Base-by-base conservation (phyloP, 805 yeast species). In the Candida odintsovae region DNA sequence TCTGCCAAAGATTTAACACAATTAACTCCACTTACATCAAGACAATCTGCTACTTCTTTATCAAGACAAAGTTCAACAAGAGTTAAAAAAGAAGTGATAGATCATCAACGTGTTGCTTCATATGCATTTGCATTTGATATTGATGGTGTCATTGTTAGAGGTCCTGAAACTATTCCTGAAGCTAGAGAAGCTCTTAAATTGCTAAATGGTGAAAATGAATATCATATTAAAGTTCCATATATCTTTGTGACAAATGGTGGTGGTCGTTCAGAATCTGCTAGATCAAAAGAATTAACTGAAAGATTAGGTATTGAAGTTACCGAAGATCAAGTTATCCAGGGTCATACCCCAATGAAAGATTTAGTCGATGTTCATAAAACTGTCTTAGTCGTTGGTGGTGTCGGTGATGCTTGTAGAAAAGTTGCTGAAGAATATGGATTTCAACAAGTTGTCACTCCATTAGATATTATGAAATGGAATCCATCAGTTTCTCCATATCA, bases 301-400 rank as follows among this genome's bases (percentile, higher is more conserved):
- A 69, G 88, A 53, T 72, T 89, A 51, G 77, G 73, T 19, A 67
- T 78, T 36, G 75, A 75, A 36, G 78, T 89, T 49, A 76, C 83
- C 12, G 80, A 80, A 39, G 88, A 81, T 45, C 96, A 89, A 68
- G 85, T 89, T 49, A 85, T 89, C 57, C 96, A 89, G 66, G 95
- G 96, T 50, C 96, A 89, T 66, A 89, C 97, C 1, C 97, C 97
- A 29, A 89, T 89, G 94, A 82, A 79, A 56, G 95, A 86, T 59
- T 72, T 88, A 59, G 86, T 83, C 13, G 76, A 75, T 26, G 71
- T 75, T 15, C 80, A 82, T 65, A 70, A 83, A 47, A 85, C 84
- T 47, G 95, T 89, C 6, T 69, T 89, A 40, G 95, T 89, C 45
- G 89, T 89, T 44, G 96, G 96, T 52, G 96, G 96, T 54, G 80